phyloP scores from a whole-genome alignment of 2,329 filamentous ascomycete species.

The Emericellopsis atlantica region DNA sequence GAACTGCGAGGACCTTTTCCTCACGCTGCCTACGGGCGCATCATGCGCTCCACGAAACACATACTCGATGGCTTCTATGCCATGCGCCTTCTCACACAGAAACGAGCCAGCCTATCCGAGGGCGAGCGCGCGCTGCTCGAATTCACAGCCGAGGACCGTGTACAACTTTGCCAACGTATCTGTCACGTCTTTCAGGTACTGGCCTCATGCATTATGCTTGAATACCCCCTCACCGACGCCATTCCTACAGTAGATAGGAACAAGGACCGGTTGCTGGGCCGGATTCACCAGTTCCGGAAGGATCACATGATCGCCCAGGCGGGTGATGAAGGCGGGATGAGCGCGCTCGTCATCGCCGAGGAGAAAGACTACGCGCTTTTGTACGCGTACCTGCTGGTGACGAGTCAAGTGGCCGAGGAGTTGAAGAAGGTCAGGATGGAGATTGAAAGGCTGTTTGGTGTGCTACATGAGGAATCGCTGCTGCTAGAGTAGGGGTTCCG shows the following conservation, averaged over 20 bases:
- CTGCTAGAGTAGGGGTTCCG: conserved; percentile 32
- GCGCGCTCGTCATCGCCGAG: conserved; percentile 30
- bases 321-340: conserved; percentile 4
- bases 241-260: conserved; percentile 72
- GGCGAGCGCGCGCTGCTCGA: conserved; percentile 72
- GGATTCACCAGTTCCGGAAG: conserved; percentile 77
- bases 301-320: conserved; percentile 34
- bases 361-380: conserved; percentile 82
- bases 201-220: conserved; percentile 84
- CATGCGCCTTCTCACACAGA: conserved; percentile 85
- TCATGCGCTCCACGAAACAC: conserved; percentile 68
- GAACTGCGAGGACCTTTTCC: conserved; percentile 83
- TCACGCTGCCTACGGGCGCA: conserved; percentile 54
- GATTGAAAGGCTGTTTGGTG: conserved; percentile 50
- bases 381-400: conserved; percentile 76
- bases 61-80: conserved; percentile 92
- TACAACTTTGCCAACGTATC: conserved; percentile 73
- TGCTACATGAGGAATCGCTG: conserved; percentile 46
- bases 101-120: conserved; percentile 60
- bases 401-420: conserved; percentile 53
- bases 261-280: conserved; percentile 72
- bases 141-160: conserved; percentile 68
- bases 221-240: conserved; percentile 84
- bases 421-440: conserved; percentile 46
- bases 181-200: conserved; percentile 81